Percentiles rank a stretch among this genome's conserved stretches.
phyloP scores from a whole-genome alignment of 306 rosid species.

The Rosa rugosa region DNA sequence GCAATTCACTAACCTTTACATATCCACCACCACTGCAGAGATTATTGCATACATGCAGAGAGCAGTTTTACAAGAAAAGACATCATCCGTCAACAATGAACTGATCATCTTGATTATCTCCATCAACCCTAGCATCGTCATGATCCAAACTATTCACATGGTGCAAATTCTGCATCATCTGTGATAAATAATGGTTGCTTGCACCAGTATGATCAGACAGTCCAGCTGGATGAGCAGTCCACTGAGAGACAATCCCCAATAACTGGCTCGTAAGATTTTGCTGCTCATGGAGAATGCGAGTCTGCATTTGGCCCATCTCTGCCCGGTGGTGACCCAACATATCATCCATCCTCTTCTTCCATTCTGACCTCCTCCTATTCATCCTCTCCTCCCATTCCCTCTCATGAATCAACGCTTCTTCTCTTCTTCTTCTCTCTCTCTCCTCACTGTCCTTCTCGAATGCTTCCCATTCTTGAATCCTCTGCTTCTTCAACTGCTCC shows the following conservation, averaged over 20 bases:
- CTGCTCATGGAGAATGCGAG: constrained; percentile 86
- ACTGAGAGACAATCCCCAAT: constrained; percentile 84
- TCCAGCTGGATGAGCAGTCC: constrained; percentile 84
- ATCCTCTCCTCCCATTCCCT: constrained; percentile 85
- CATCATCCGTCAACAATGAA: constrained; percentile 82
- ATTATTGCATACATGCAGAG: constrained; percentile 29
- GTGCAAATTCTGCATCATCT: constrained; percentile 95
- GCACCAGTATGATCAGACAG: constrained; percentile 86
- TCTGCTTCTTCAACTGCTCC: constrained; percentile 65
- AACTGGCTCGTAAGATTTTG: constrained; percentile 78
- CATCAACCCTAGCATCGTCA: constrained; percentile 80
- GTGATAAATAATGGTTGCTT: constrained; percentile 86
- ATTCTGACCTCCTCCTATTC: constrained; percentile 68
- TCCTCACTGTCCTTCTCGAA: constrained; percentile 72
- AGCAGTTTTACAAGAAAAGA: constrained; percentile 18
- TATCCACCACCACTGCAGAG: constrained; percentile 33
- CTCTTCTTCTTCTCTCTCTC: constrained; percentile 78
- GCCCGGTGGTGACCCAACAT: constrained; percentile 73
- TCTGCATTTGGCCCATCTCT: constrained; percentile 87
- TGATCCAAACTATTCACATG: constrained; percentile 87
- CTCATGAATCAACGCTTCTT: constrained; percentile 60
- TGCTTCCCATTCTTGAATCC: constrained; percentile 73
- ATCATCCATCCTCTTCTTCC: constrained; percentile 86
- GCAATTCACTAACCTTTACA: constrained; percentile 50
- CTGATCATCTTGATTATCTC: constrained; percentile 92